These are phyloP conservation scores for Botrytis aclada DNA, from an alignment of 2,329 filamentous ascomycete species.

Conservation along the genomic window DNA sequence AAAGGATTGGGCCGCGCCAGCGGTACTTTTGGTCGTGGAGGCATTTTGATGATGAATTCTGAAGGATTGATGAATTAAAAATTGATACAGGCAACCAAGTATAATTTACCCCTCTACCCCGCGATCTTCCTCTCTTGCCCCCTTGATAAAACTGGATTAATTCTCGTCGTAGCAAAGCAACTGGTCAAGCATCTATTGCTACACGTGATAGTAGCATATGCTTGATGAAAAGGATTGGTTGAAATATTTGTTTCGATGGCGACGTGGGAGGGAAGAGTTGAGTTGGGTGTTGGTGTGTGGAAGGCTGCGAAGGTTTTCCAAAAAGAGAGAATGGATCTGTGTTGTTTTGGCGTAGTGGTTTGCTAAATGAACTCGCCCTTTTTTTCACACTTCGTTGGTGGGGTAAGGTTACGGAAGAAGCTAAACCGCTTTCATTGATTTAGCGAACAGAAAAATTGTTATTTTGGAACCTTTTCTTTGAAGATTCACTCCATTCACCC, in stretches of 20 bases:
- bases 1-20: slow-evolving; percentile 25
- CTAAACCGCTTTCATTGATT: neutral
- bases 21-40: slow-evolving; percentile 10
- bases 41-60: neutral
- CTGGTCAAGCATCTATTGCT: neutral
- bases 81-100: neutral
- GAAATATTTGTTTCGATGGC: neutral
- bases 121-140: neutral
- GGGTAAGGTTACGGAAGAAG: neutral
- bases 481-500: neutral
- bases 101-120: slow-evolving; percentile 18
- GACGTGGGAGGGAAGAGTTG: neutral
- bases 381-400: neutral
- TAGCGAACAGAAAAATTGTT: neutral
- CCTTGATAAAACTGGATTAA: neutral
- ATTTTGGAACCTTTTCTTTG: neutral
- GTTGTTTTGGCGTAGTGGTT: slow-evolving; percentile 13
- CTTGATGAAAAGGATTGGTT: slow-evolving; percentile 13
- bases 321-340: neutral
- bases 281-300: slow-evolving; percentile 5
- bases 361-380: slow-evolving; percentile 1
- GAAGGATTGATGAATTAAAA: slow-evolving; percentile 6
- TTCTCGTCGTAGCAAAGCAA: neutral
- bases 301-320: neutral
- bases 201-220: slow-evolving; percentile 14